Base-by-base conservation (phyloP, 331 rosid genomes). In the Malus hybrid region DNA sequence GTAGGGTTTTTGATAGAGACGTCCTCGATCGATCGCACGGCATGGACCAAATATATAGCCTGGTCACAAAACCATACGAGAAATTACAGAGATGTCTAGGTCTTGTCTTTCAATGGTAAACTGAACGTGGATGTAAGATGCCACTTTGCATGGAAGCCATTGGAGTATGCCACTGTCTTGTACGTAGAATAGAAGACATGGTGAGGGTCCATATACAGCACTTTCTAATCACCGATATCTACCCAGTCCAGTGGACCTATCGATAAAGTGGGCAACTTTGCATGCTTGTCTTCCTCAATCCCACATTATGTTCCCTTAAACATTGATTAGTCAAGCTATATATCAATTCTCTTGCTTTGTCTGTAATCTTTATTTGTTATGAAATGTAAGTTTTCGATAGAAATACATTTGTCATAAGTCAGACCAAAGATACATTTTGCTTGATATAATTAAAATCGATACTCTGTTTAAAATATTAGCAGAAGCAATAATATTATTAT, bases 201-300 rank as follows among this genome's bases (percentile, higher is more conserved):
- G 89, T 75, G 77, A 77, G 88, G 93, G 80, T 82, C 96, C 91
- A 77, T 56, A 26, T 24, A 78, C 77, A 48, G 56, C 70, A 68
- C 79, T 80, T 77, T 68, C 70, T 30, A 36, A 68, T 32, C 74
- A 70, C 52, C 50, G n/a, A 76, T 44, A 16, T 75, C 13, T 15
- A 60, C 30, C 46, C 46, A 39, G 46, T 39, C 16, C 52, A 48
- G 22, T 70, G 80, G 81, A 85, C 57, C 46, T 52, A 52, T 52
- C 20, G 57, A 52, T 52, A 6, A 76, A 28, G 82, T 76, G 86
- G 82, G 73, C 73, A 83, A 30, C 71, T 14, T 79, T 71, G 84
- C 76, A 55, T 64, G 18, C 63, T 78, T 86, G 84, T 84, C 89
- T 83, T 81, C 68, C 79, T 72, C 86, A 77, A 76, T 68, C 71